phyloP scores from a whole-genome alignment of 306 rosid species.

The Glycine latifolia region DNA sequence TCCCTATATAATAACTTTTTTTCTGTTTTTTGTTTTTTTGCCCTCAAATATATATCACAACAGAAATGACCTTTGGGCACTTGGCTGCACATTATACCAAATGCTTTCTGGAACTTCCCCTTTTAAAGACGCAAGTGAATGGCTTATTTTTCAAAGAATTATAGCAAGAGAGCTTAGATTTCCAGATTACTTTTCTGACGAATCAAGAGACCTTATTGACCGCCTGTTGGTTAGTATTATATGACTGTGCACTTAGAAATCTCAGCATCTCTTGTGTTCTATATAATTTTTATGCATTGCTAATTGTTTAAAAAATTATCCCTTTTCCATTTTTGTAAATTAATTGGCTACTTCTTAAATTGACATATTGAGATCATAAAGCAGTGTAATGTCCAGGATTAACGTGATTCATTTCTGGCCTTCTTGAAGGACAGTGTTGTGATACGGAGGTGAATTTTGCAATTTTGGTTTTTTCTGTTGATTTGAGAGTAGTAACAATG shows the following conservation, averaged over 20 bases:
- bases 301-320: not conserved
- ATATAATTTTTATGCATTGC: slow-evolving; percentile 1
- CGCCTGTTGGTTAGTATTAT: slow-evolving; percentile 77
- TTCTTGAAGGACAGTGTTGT: slow-evolving; percentile 16
- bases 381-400: slow-evolving; percentile 21
- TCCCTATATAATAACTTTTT: slow-evolving; percentile 38
- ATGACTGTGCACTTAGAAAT: slow-evolving; percentile 12
- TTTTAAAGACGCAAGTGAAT: slow-evolving; percentile 97
- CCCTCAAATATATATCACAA: slow-evolving; percentile 42
- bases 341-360: slow-evolving; percentile 2
- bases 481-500: not conserved
- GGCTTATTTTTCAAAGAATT: slow-evolving; percentile 99
- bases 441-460: slow-evolving; percentile 24
- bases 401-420: slow-evolving; percentile 31
- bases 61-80: slow-evolving; percentile 99
- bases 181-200: slow-evolving; percentile 85
- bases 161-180: slow-evolving; percentile 95
- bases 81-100: slow-evolving; percentile 99
- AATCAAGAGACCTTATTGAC: slow-evolving; percentile 89
- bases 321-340: slow-evolving; percentile 17
- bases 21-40: not conserved
- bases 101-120: slow-evolving; percentile 99
- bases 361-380: slow-evolving; percentile 29
- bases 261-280: slow-evolving; percentile 7
- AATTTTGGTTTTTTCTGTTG: not conserved